Base-by-base conservation (phyloP, 192 early-diverging fungal species). In the Tieghemiomyces parasiticus region DNA sequence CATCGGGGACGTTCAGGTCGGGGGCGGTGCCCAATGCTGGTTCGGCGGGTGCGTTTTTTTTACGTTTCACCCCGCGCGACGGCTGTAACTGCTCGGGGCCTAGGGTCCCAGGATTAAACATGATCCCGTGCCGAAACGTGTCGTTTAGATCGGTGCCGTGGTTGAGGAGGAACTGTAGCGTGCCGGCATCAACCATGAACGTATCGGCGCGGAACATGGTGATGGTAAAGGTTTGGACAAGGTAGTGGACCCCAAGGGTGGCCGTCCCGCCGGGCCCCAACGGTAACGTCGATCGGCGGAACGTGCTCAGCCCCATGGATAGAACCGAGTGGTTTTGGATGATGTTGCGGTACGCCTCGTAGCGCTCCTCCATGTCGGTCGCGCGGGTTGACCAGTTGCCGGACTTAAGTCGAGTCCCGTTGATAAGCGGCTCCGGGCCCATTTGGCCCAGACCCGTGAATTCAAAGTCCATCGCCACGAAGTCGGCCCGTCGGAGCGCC, bases 391-490 rank as follows among this genome's bases (percentile, higher is more conserved):
- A 58, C 72, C 68, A 74, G 32, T 69, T 65, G 26, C 58, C 42
- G 34, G 63, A 67, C 54, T 67, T 67, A 52, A 74, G 51, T 47
- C 62, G 58, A 8, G 63, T 70, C 1, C 34, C n/a, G 58, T 54
- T 9, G 52, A 53, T 29, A 64, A 68, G 4, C 65, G 60, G 34
- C 24, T 60, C 35, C 20, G 38, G 35, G 28, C 65, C 60, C 71
- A 67, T 61, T 25, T 63, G 31, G 42, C 83, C 82, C 0, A 92
- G 78, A 10, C 93, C 93, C 10, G 89, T 89, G 64, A 97, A 94
- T 64, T 97, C 93, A 3, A 87, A 86, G 66, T 97, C 94, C 34
- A 97, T 68, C 4, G 91, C 78, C 56, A 97, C 78, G 61, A 90
- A 92, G 45, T 73, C 67, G 13, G 90, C 84, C 16, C 74, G 20